Conservation (phyloP, 2,329 filamentous ascomycete genomes). For the Pleomassaria siparia region DNA sequence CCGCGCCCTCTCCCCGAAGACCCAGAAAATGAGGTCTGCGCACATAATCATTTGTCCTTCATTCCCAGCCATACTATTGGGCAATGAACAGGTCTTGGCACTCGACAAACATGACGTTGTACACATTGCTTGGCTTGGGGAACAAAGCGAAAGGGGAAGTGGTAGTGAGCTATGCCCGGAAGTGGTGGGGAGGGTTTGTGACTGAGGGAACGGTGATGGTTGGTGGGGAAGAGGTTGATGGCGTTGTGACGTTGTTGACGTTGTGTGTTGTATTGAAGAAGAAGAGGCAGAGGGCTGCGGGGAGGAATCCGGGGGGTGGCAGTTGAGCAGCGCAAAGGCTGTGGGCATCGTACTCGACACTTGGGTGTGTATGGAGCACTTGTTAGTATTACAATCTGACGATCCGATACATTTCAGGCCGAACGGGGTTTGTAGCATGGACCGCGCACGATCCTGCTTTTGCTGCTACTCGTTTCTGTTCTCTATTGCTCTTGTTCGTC, state of each 20-base stretch:
- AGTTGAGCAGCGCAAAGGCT: too few species aligned
- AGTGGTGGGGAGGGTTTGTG: slow-evolving; percentile 24
- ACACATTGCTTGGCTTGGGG: slow-evolving; percentile 17
- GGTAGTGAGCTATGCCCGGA: slow-evolving; percentile 28
- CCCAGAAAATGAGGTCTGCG: slow-evolving; percentile 19
- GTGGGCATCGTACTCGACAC: too few species aligned
- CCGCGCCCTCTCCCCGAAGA: slow-evolving; percentile 16
- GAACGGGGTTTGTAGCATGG: too few species aligned
- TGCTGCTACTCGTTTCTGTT: too few species aligned
- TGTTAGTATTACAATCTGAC: too few species aligned
- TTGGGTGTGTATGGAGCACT: too few species aligned
- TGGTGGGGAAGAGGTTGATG: slow-evolving; percentile 22
- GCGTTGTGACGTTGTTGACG: slow-evolving; percentile 24
- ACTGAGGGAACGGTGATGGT: slow-evolving; percentile 25
- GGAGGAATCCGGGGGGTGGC: slow-evolving; percentile 11
- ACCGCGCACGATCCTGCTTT: too few species aligned
- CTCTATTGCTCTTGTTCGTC: not conserved
- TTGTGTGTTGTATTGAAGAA: slow-evolving; percentile 28
- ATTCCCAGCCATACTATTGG: slow-evolving; percentile 22
- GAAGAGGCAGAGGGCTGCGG: slow-evolving; percentile 27
- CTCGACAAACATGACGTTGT: slow-evolving; percentile 25
- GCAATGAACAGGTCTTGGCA: slow-evolving; percentile 21
- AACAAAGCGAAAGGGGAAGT: slow-evolving; percentile 15
- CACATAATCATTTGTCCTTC: slow-evolving; percentile 20
- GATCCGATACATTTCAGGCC: too few species aligned